Evolutionary conservation across 805 yeast genomes (phyloP).

Genomic region (Spathaspora arborariae): DNA sequence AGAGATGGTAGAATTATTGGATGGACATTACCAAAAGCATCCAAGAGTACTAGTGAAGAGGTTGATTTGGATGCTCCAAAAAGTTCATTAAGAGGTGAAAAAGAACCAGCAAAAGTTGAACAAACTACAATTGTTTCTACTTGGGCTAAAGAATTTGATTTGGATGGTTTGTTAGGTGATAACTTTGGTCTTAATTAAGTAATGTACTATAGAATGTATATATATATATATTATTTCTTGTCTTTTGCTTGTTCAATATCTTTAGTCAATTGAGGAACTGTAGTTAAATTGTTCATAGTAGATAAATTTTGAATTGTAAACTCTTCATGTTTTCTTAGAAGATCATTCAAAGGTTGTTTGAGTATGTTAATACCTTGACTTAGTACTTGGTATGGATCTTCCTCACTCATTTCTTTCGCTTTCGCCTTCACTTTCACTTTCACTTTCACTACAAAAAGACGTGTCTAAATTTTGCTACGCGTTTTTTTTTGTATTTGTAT

Average conservation of each 20-base stretch:
- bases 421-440: too few relatives aligned
- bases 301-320: constrained; percentile 24
- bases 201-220: background rate
- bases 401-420: too few relatives aligned
- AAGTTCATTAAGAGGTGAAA: constrained; percentile 39
- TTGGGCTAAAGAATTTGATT: constrained; percentile 94
- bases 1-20: constrained; percentile 92
- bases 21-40: constrained; percentile 73
- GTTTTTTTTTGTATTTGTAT: background rate
- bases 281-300: constrained; percentile 20
- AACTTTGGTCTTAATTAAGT: constrained; percentile 31
- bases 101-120: constrained; percentile 49
- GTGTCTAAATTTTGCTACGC: background rate
- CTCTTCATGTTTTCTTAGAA: constrained; percentile 26
- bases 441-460: too few relatives aligned
- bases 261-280: constrained; percentile 2
- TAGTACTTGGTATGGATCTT: constrained; percentile 24
- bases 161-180: constrained; percentile 70
- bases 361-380: constrained; percentile 19
- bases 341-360: constrained; percentile 20
- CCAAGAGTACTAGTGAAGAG: constrained; percentile 31
- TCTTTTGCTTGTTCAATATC: constrained; percentile 1
- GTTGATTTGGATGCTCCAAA: constrained; percentile 29
- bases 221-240: background rate
- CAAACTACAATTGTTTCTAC: constrained; percentile 76